Evolutionary conservation across 2,329 filamentous ascomycete species (phyloP).

Genomic region (Fusarium verticillioides): DNA sequence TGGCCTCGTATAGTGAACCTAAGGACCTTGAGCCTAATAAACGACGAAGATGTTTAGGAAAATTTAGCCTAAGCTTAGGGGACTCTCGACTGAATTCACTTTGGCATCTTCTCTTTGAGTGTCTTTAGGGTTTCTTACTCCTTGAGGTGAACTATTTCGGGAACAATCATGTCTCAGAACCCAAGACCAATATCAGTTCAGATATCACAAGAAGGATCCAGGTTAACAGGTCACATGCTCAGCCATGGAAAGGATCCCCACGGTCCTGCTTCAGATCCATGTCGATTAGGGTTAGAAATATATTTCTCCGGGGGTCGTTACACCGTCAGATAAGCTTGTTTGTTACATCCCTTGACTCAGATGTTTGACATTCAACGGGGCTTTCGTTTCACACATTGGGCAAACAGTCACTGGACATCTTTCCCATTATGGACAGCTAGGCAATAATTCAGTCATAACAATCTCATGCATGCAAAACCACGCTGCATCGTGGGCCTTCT

Average conservation of each 20-base stretch:
- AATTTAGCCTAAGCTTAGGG: not conserved
- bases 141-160: not conserved
- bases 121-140: not conserved
- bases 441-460: not conserved
- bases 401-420: slow-evolving; percentile 13
- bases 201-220: not conserved
- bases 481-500: not conserved
- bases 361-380: not conserved
- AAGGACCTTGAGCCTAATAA: not conserved
- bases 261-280: not conserved
- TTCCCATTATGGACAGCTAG: not conserved
- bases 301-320: not conserved
- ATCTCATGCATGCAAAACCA: slow-evolving; percentile 5
- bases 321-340: slow-evolving; percentile 1
- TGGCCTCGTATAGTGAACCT: not conserved
- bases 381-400: not conserved
- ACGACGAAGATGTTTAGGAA: not conserved
- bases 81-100: not conserved
- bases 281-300: not conserved
- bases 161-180: too few species aligned
- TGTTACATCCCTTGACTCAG: not conserved
- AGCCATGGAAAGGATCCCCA: not conserved
- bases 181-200: not conserved
- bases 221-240: not conserved
- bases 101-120: not conserved